A percentile compares a stretch with the other conserved stretches of the same genome.
Evolutionary conservation across 129 eudicot species (phyloP).

Genomic region (Pulicaria dysenterica): DNA sequence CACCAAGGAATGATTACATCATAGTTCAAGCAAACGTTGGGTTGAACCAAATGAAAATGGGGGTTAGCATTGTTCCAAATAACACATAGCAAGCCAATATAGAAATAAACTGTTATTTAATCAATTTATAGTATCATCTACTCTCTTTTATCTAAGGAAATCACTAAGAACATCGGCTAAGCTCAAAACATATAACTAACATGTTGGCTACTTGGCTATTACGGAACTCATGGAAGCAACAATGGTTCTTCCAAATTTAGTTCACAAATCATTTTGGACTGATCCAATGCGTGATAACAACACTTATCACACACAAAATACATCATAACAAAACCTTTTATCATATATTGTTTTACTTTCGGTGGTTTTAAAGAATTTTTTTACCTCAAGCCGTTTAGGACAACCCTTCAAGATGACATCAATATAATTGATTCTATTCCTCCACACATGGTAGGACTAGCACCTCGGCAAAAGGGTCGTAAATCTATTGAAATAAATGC

Average conservation of each 20-base stretch:
- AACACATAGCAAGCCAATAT: background rate
- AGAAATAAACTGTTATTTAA: too few species aligned
- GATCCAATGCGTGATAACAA: conserved; percentile 53
- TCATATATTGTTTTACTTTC: conserved; percentile 35
- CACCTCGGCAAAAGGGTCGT: conserved; percentile 48
- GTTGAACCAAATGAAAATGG: conserved; percentile 61
- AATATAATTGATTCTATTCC: conserved; percentile 63
- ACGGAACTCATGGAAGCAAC: conserved; percentile 65
- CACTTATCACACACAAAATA: background rate
- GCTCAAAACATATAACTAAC: conserved; percentile 50
- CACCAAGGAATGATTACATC: conserved; percentile 54
- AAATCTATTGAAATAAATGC: too few species aligned
- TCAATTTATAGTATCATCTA: too few species aligned
- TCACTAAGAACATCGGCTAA: too few species aligned
- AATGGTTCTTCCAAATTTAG: conserved; percentile 63
- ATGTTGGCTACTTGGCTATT: conserved; percentile 74
- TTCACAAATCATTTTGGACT: conserved; percentile 67
- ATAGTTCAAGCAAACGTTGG: conserved; percentile 64
- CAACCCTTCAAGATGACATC: conserved; percentile 50
- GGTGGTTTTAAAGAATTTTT: conserved; percentile 70
- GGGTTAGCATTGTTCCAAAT: conserved; percentile 40
- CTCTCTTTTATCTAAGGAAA: too few species aligned
- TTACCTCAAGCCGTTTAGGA: conserved; percentile 54
- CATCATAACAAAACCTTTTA: background rate
- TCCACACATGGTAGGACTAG: conserved; percentile 23